Percentiles rank a stretch among this genome's conserved stretches.
These are phyloP conservation scores for Peronospora belbahrii DNA, from an alignment of 352 stramenopile genomes.

Conservation along the genomic window DNA sequence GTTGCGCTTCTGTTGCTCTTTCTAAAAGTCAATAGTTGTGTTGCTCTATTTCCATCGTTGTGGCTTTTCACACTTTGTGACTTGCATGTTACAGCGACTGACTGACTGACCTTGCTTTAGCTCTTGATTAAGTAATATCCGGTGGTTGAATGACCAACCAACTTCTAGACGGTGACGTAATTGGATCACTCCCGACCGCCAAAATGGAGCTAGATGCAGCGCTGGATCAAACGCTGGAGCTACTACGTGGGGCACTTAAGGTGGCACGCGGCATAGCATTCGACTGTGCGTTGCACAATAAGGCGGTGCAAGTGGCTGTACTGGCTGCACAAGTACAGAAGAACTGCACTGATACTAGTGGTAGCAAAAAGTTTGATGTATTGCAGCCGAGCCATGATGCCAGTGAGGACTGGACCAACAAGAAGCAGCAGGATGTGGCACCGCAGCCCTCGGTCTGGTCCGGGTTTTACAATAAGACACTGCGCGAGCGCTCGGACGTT, in stretches of 20 bases:
- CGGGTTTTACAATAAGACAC: conserved; percentile 86
- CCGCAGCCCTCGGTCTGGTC: conserved; percentile 78
- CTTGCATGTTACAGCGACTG: conserved; percentile 1
- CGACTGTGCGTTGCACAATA: conserved; percentile 13
- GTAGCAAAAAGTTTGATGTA: conserved; percentile 39
- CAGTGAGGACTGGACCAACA: conserved; percentile 23
- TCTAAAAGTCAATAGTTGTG: not conserved
- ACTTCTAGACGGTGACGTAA: conserved; percentile 10
- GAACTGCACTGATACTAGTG: not conserved
- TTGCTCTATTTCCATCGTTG: conserved; percentile 2
- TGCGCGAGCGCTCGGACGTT: conserved; percentile 75
- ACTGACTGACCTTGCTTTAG: too few species aligned
- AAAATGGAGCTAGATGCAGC: conserved; percentile 11
- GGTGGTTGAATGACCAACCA: conserved; percentile 25
- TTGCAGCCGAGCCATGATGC: conserved; percentile 36
- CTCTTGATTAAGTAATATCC: too few species aligned
- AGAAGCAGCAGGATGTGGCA: conserved; percentile 1
- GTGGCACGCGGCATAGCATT: not conserved
- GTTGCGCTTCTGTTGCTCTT: not conserved
- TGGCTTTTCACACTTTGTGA: conserved; percentile 12
- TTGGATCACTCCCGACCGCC: conserved; percentile 6
- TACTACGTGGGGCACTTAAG: conserved; percentile 28
- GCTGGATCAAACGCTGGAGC: conserved; percentile 28
- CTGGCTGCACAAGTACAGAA: conserved; percentile 25
- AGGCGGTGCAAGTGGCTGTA: conserved; percentile 12